Evolutionary conservation across 2,329 filamentous ascomycete genomes (phyloP).

Genomic region (Escovopsis sp.): DNA sequence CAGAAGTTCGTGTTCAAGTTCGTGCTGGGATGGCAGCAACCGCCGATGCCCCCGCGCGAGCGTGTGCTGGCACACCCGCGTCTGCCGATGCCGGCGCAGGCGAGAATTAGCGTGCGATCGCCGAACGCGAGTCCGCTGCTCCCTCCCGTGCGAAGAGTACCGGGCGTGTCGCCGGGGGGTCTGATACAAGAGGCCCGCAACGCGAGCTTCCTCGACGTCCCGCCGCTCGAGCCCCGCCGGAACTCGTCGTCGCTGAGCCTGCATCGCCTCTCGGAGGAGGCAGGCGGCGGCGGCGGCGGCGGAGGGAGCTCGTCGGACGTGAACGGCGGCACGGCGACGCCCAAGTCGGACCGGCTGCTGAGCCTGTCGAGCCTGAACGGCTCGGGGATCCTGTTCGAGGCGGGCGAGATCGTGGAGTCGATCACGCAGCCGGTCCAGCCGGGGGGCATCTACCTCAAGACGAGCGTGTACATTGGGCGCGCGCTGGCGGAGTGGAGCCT

Average conservation of each 20-base stretch:
- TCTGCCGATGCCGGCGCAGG: slow-evolving; percentile 55
- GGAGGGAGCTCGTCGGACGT: not conserved
- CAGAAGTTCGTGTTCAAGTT: slow-evolving; percentile 58
- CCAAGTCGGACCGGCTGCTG: not conserved
- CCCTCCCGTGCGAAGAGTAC: slow-evolving; percentile 29
- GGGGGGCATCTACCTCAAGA: slow-evolving; percentile 26
- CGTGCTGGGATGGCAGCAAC: slow-evolving; percentile 49
- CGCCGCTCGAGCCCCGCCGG: slow-evolving; percentile 14
- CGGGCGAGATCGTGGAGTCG: slow-evolving; percentile 1
- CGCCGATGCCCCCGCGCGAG: slow-evolving; percentile 38
- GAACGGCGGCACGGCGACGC: not conserved
- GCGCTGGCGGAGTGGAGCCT: slow-evolving; percentile 66
- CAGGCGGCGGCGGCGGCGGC: not conserved
- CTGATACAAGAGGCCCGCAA: slow-evolving; percentile 36
- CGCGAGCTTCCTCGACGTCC: slow-evolving; percentile 23
- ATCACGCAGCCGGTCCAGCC: slow-evolving; percentile 25
- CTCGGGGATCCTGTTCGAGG: not conserved
- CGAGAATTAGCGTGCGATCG: slow-evolving; percentile 33
- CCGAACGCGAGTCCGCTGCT: slow-evolving; percentile 24
- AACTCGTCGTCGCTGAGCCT: slow-evolving; percentile 7
- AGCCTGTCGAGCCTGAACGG: not conserved
- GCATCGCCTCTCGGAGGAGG: slow-evolving; percentile 1
- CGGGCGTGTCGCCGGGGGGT: slow-evolving; percentile 29
- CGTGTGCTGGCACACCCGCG: slow-evolving; percentile 52
- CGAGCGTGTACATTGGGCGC: slow-evolving; percentile 49